Evolutionary conservation across 2,329 filamentous ascomycete species (phyloP), one percentile per base, ranked within the genome.

Genomic region (Fusarium chlamydosporum): DNA sequence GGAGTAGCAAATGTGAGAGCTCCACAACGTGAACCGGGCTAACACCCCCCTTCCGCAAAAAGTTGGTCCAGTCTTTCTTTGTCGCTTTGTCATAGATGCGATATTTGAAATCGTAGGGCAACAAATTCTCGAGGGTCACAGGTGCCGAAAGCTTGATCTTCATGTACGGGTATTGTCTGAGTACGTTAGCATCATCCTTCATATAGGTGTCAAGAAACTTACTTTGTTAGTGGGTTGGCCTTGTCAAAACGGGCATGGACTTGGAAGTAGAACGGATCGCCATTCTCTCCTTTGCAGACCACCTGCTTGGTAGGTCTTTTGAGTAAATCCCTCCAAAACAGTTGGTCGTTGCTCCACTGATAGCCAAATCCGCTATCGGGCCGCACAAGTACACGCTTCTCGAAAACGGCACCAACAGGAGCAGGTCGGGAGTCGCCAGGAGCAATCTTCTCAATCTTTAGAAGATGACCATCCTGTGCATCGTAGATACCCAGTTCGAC

Each of bases 31-130:
- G 96, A 0, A 99, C 94, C 1, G 96, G 96, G 77, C 96, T 99
- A 58, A 98, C 91, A 15, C 96, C 96, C 27, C 96, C 96, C 79
- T 97, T 98, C 59, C 96, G 89, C 46, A 99, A 82, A 81, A 99
- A 99, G 78, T 99, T 99, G 6, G 93, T 96, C 96, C 96, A 99
- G 77, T 99, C 96, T 77, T 96, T 97, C 84, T 95, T 96, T 0
- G 94, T 97, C 78, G 97, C 96, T 82, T 96, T 97, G 82, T 99
- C 96, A 76, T 98, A 99, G 56, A 99, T 98, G 56, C 95, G 90
- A 79, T 99, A 99, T 80, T 99, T 98, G 88, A 99, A 99, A 79
- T 99, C 96, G 76, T 96, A 98, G 0, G 96, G 96, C 37, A 99
- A 82, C 42, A 99, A 82, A 71, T 99, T 99, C 78, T 99, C 95